Percentiles rank a stretch among this genome's conserved stretches.
Evolutionary conservation across 208 protist genomes (phyloP).

Genomic region (Leishmania tarentolae): DNA sequence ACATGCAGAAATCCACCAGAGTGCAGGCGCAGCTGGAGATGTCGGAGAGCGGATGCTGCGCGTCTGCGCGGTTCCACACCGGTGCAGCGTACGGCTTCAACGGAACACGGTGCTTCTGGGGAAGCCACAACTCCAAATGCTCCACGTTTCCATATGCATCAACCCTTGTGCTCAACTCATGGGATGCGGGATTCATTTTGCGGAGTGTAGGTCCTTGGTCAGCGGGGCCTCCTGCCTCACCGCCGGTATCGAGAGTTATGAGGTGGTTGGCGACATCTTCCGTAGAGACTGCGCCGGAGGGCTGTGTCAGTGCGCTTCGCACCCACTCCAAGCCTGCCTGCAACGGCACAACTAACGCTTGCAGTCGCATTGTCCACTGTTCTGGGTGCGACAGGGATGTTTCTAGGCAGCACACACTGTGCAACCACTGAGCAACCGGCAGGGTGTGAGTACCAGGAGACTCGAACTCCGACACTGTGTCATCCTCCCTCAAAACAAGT

Average conservation of each 20-base stretch:
- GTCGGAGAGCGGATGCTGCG: slow-evolving; percentile 6
- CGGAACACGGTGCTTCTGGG: slow-evolving; percentile 68
- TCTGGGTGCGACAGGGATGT: slow-evolving; percentile 16
- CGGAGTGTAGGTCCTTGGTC: not conserved
- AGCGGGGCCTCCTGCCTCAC: not conserved
- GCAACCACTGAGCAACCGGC: slow-evolving; percentile 56
- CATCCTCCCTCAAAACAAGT: slow-evolving; percentile 41
- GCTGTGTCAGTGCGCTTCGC: not conserved
- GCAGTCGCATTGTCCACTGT: slow-evolving; percentile 23
- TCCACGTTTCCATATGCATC: slow-evolving; percentile 11
- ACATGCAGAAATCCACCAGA: slow-evolving; percentile 13
- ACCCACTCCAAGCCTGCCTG: slow-evolving; percentile 29
- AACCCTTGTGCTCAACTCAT: slow-evolving; percentile 14
- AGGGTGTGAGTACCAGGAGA: not conserved
- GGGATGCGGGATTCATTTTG: not conserved
- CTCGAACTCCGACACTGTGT: not conserved
- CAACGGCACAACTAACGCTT: slow-evolving; percentile 18
- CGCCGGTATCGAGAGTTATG: not conserved
- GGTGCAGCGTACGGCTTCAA: slow-evolving; percentile 56
- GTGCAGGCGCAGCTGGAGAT: not conserved
- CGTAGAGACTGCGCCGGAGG: not conserved
- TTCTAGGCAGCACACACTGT: slow-evolving; percentile 60
- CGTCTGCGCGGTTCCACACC: slow-evolving; percentile 11
- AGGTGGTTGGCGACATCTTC: not conserved
- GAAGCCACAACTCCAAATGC: slow-evolving; percentile 76